Evolutionary conservation across 2,329 filamentous ascomycete genomes (phyloP).

Genomic region (Elsinoe fawcettii): DNA sequence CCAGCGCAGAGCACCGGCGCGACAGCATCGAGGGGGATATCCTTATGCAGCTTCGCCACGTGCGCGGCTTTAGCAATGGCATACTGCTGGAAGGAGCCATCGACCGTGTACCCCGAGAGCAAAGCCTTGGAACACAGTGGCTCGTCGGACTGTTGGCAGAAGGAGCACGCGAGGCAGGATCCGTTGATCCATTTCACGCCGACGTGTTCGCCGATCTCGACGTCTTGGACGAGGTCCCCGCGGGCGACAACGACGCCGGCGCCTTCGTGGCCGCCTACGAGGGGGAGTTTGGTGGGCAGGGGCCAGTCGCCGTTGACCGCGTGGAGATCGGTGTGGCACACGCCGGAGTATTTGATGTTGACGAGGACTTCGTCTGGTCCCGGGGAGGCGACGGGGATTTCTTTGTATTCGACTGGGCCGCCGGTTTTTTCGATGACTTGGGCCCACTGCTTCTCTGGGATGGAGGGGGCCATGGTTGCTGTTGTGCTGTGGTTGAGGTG

Average conservation of each 20-base stretch:
- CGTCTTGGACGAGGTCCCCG: constrained; percentile 67
- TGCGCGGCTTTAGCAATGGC: constrained; percentile 78
- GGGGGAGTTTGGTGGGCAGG: constrained; percentile 68
- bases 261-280: constrained; percentile 73
- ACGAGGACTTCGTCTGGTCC: constrained; percentile 85
- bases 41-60: constrained; percentile 72
- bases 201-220: constrained; percentile 75
- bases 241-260: constrained; percentile 75
- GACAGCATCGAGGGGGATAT: constrained; percentile 65
- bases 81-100: constrained; percentile 92
- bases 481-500: neutral
- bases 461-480: constrained; percentile 40
- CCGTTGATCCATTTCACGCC: constrained; percentile 92
- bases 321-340: constrained; percentile 81
- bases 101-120: constrained; percentile 85
- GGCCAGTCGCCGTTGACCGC: constrained; percentile 90
- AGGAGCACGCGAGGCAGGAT: constrained; percentile 72
- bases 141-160: constrained; percentile 75
- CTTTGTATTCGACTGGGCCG: constrained; percentile 61
- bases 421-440: constrained; percentile 80
- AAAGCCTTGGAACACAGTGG: constrained; percentile 67
- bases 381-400: constrained; percentile 73
- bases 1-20: constrained; percentile 77
- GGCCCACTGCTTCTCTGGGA: constrained; percentile 84
- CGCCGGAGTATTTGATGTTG: constrained; percentile 83